Conservation (phyloP, 2,329 filamentous ascomycete species). For the Neofusicoccum sp. region DNA sequence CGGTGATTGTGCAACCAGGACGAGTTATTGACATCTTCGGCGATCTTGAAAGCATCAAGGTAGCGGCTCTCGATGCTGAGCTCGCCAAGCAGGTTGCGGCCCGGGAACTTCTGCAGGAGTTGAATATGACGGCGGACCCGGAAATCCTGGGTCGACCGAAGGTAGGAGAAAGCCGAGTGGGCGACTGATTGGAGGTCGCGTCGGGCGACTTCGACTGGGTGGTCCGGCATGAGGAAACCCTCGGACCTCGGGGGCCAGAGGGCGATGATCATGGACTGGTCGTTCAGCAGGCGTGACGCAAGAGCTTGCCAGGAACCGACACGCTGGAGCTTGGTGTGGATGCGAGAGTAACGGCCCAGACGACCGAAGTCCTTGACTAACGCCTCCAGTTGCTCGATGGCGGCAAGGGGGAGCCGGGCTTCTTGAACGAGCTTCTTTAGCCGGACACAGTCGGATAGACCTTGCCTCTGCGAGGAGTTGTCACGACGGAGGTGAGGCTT, state of each 20-base stretch:
- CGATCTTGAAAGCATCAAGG: background rate
- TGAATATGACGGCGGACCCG: background rate
- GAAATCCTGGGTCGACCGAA: background rate
- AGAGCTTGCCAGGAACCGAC: background rate
- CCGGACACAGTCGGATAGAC: background rate
- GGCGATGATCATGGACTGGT: background rate
- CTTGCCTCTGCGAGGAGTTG: background rate
- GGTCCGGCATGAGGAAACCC: background rate
- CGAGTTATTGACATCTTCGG: background rate
- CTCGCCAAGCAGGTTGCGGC: too few species aligned
- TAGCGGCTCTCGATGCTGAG: background rate
- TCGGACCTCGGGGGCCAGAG: background rate
- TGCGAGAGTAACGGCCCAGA: background rate
- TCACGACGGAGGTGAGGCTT: background rate
- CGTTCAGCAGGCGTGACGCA: background rate
- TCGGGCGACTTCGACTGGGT: background rate
- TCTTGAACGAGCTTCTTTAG: background rate
- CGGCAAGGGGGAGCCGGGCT: background rate
- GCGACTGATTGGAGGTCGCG: background rate
- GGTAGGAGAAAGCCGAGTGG: background rate
- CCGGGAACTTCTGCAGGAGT: background rate
- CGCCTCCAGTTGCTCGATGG: background rate
- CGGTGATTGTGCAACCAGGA: background rate
- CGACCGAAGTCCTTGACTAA: background rate
- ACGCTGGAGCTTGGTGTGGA: background rate